A percentile compares a stretch with the other conserved stretches of the same genome.
Conservation (phyloP, 2,329 filamentous ascomycete species). For the Rutstroemia sp. region DNA sequence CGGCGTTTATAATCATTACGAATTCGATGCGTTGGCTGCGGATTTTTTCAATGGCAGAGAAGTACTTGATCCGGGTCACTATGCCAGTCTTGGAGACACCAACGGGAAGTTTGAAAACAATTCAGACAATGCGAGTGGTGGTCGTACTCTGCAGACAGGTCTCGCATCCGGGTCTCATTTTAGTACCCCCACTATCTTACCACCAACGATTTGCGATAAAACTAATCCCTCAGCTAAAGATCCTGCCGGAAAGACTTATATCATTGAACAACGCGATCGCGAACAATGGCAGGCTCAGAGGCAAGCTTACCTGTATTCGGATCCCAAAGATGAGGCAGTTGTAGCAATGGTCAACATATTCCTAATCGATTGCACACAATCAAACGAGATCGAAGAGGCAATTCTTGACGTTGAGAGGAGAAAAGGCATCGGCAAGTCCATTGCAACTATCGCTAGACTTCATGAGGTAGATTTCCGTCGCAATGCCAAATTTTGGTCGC, state of each 20-base stretch:
- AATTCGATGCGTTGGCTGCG: slow-evolving; percentile 10
- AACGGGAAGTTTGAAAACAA: background rate
- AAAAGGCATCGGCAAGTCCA: background rate
- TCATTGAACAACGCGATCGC: background rate
- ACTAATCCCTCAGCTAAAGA: background rate
- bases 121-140: background rate
- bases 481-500: background rate
- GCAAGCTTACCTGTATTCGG: too few relatives aligned
- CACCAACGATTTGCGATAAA: background rate
- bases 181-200: background rate
- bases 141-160: background rate
- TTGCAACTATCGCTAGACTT: background rate
- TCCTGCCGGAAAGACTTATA: background rate
- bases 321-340: too few relatives aligned
- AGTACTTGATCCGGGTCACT: background rate
- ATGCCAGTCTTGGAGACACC: background rate
- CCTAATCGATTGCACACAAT: background rate
- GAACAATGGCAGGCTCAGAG: too few relatives aligned
- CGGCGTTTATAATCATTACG: background rate
- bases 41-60: slow-evolving; percentile 12
- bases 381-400: background rate
- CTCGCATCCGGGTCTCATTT: background rate
- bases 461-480: background rate
- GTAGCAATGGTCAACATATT: background rate
- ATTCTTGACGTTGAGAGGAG: background rate